Base-by-base conservation (phyloP, 2,329 filamentous ascomycete genomes). In the Aureobasidium sp. region DNA sequence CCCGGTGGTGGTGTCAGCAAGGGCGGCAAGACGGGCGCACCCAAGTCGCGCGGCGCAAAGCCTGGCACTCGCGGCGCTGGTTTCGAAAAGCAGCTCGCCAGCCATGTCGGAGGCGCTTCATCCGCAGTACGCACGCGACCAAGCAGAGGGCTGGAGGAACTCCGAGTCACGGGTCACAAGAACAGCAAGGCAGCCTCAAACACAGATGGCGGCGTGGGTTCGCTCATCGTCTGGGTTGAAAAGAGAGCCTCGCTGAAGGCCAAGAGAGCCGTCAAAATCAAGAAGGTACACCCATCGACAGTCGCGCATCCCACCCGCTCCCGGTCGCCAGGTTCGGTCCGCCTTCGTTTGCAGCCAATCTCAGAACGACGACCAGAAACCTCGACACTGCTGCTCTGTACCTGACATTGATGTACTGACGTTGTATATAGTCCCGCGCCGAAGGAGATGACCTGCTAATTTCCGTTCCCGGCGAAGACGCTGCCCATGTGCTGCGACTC, bases 141-240 rank as follows among this genome's bases (percentile, higher is more conserved):
- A 13, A 57, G 43, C 46, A 61, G 64, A 59, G 66, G 63, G 13
- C 60, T 70, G 33, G 68, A 67, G 8, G 73, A 74, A 43, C 65
- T 77, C 47, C 73, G 68, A 60, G 65, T 77, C 58, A 74, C 72
- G 1, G 74, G 74, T 38, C 76, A 73, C 73, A 68, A 70, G 51
- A 72, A 73, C 55, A 74, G 70, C 69, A 72, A 71, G 57, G 70
- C 70, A 15, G 66, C 68, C 1, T 61, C 66, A 4, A 69, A 69
- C 47, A 63, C 68, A 3, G 73, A 74, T 61, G 64, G 69, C 35
- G 73, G 72, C 10, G 65, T 74, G 60, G 68, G 66, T 53, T 67
- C 71, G 2, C 69, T 77, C 47, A 69, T 74, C 40, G 64, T 65
- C 51, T 77, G 75, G 68, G 66, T 77, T 58, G 72, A 77, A 63